Conservation (phyloP, 176 grass and related monocot species). For the Paspalum notatum region DNA sequence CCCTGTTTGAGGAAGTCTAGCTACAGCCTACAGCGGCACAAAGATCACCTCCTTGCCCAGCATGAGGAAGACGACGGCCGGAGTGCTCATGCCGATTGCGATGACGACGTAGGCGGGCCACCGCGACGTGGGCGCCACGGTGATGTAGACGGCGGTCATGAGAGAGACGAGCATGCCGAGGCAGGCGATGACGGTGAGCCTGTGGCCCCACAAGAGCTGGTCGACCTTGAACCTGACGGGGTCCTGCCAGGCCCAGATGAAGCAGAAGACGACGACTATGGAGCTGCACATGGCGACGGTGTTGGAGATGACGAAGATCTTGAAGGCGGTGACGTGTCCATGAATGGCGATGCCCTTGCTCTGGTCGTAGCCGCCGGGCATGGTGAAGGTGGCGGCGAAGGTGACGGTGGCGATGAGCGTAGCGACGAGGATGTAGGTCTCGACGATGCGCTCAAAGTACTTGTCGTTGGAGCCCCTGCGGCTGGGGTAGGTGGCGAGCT, state of each 20-base stretch:
- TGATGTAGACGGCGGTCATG: slow-evolving; percentile 31
- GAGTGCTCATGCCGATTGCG: slow-evolving; percentile 20
- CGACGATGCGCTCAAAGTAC: slow-evolving; percentile 40
- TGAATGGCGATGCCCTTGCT: background rate
- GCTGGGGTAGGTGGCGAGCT: background rate
- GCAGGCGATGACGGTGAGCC: slow-evolving; percentile 34
- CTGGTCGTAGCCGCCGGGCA: slow-evolving; percentile 50
- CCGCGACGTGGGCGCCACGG: background rate
- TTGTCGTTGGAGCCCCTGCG: slow-evolving; percentile 19
- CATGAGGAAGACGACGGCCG: slow-evolving; percentile 18
- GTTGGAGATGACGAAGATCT: slow-evolving; percentile 56
- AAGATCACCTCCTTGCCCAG: slow-evolving; percentile 35
- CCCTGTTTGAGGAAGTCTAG: no score
- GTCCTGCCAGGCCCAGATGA: slow-evolving; percentile 40
- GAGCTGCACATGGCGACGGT: slow-evolving; percentile 55
- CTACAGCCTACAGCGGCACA: slow-evolving; percentile 18
- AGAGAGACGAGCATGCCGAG: slow-evolving; percentile 36
- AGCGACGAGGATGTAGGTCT: slow-evolving; percentile 53
- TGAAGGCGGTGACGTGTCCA: background rate
- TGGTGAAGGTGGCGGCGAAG: slow-evolving; percentile 47
- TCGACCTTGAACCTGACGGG: slow-evolving; percentile 32
- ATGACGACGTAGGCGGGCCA: slow-evolving; percentile 34
- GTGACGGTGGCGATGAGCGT: slow-evolving; percentile 52
- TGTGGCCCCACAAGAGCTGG: slow-evolving; percentile 26
- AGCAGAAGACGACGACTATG: slow-evolving; percentile 38